Base-by-base conservation (phyloP, 345 rosid species). In the Populus pruinosa region DNA sequence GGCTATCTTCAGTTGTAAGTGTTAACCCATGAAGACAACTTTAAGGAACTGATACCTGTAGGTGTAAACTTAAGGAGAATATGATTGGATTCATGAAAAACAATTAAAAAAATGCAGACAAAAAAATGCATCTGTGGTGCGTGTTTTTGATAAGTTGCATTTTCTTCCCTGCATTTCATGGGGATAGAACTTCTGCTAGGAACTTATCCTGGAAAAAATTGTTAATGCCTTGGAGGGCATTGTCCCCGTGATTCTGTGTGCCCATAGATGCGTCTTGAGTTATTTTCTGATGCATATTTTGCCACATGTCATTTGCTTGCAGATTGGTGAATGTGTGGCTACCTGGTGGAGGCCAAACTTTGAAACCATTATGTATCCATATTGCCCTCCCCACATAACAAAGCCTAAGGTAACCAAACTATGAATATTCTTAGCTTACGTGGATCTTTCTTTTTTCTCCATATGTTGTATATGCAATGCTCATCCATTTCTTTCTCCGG, bases 321-420 rank as follows among this genome's bases (percentile, higher is more conserved):
- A 96, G 99, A 90, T 96, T 71, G 97, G 97, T 35, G 99, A 94
- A 80, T 92, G 97, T 81, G 99, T 89, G 82, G 99, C 97, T 8
- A 87, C 87, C 70, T 94, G 97, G 98, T 96, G 99, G 99, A 93
- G 99, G 86, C 99, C 98, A 75, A 94, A 96, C 88, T 96, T 96
- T 75, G 98, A 96, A 76, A 92, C 98, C 80, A 91, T 89, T 61
- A 91, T 92, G 97, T 94, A 96, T 81, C 99, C 98, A 2, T 96
- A 96, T 79, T 94, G 98, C 83, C 98, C 97, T 83, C 97, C 98
- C 33, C 98, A 94, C 86, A 94, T 94, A 62, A 90, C 97, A 67
- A 92, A 94, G 87, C 97, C 98, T 10, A 96, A 96, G 99, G 97
- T 96, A 43, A 63, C 41, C 39, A 39, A 21, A 25, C 41, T 62